Base-by-base conservation (phyloP, 1,284 basidiomycete genomes). In the Chalciporus sp. region DNA sequence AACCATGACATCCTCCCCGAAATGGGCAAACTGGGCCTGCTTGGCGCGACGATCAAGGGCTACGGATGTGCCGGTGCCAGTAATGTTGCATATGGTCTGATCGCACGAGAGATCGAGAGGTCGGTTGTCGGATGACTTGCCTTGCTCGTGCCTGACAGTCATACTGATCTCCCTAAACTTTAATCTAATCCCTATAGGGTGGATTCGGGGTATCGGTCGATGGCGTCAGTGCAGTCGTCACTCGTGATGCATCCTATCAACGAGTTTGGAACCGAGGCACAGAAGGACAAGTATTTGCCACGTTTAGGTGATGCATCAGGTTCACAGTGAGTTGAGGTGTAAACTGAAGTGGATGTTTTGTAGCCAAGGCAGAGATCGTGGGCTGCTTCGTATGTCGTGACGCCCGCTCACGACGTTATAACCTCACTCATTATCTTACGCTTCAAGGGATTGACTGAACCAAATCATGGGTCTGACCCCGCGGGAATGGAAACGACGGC, bases 171-270 rank as follows among this genome's bases (percentile, higher is more conserved):
- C 17, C 11, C 16, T 28, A 6, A 43, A 23, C 44, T 9, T 16
- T 28, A 6, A 43, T n/a, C 44, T 9, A 11, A 10, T 40, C 43
- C 2, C 14, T 48, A 23, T 23, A 92, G 92, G 50, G 86, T 99
- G 39, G 96, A 99, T 72, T 97, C 94, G 1, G 96, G 96, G 3
- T 98, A 97, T 70, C 88, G 95, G 33, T 95, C 92, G 6, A 95
- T 89, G n/a, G 90, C 95, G 69, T 95, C 92, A 27, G 96, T 99
- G 1, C 96, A 99, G 71, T 94, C 91, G 0, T 96, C 94, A 6
- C 81, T 99, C 31, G 94, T 96, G n/a, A 99, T 99, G 95, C 93
- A 96, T 67, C 94, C 96, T 4, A 98, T 98, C 69, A 79, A 94
- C 72, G 91, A 90, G 65, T 98, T 96, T 70, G 95, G 96, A 2